Evolutionary conservation across 1,139 yeast species (phyloP).

Genomic region (Pichia sp.): DNA sequence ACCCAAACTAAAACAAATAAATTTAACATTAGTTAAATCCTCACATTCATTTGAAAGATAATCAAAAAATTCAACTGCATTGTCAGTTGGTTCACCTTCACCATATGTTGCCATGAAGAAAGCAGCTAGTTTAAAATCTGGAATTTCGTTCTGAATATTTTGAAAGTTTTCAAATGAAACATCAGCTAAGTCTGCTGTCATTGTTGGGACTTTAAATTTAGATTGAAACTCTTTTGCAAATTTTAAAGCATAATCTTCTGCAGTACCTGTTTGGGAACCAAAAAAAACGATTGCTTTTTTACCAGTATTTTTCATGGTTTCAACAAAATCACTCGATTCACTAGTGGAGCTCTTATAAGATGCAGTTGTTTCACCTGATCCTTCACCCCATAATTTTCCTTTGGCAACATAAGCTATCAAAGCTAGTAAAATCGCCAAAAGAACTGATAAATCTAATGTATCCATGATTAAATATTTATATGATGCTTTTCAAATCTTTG

Average conservation of each 20-base stretch:
- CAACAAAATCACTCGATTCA: conserved; percentile 54
- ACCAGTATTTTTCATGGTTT: conserved; percentile 52
- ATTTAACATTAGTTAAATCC: conserved; percentile 57
- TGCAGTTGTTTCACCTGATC: conserved; percentile 33
- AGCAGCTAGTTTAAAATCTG: conserved; percentile 44
- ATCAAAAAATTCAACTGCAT: conserved; percentile 69
- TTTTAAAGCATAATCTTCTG: conserved; percentile 92
- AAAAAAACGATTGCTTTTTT: conserved; percentile 77
- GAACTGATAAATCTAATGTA: conserved; percentile 63
- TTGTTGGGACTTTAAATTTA: conserved; percentile 72
- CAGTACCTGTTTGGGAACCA: conserved; percentile 99
- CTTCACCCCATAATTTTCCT: conserved; percentile 47
- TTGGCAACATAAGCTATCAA: conserved; percentile 62
- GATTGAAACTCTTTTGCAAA: conserved; percentile 83
- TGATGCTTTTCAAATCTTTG: neutral
- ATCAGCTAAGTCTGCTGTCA: conserved; percentile 86
- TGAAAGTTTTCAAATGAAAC: conserved; percentile 71
- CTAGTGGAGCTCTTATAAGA: neutral
- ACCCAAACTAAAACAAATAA: conserved; percentile 82
- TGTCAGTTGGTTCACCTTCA: conserved; percentile 98
- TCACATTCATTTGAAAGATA: conserved; percentile 55
- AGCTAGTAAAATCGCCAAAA: conserved; percentile 59
- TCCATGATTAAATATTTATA: conserved; percentile 35
- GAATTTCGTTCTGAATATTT: conserved; percentile 41
- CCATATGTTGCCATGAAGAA: conserved; percentile 92